Evolutionary conservation across 2,329 filamentous ascomycete species (phyloP).

Genomic region (Pochonia chlamydosporia): DNA sequence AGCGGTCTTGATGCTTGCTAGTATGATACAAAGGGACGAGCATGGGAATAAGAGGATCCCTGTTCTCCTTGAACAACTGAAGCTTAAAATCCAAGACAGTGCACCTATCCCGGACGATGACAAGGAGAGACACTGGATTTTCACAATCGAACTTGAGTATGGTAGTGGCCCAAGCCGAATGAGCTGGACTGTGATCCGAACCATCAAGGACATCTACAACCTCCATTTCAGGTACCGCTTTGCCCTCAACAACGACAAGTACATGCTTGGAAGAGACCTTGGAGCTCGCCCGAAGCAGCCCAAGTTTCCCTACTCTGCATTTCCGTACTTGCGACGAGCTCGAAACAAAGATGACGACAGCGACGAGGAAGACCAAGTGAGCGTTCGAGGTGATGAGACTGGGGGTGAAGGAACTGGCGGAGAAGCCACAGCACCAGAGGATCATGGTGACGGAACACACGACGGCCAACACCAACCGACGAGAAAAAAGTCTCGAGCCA

Average conservation of each 20-base stretch:
- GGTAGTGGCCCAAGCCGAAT: conserved; percentile 92
- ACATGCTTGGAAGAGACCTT: conserved; percentile 62
- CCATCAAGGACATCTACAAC: conserved; percentile 84
- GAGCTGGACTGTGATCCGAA: conserved; percentile 90
- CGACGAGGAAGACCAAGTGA: conserved; percentile 60
- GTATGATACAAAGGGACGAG: conserved; percentile 96
- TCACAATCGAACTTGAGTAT: conserved; percentile 91
- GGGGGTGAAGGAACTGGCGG: conserved; percentile 51
- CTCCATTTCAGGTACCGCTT: conserved; percentile 92
- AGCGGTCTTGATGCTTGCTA: conserved; percentile 88
- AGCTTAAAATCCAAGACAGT: conserved; percentile 80
- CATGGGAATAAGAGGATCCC: conserved; percentile 93
- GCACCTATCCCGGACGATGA: conserved; percentile 58
- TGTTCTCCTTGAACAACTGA: conserved; percentile 89
- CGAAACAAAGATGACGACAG: conserved; percentile 75
- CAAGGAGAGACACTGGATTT: conserved; percentile 70
- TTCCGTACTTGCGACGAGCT: conserved; percentile 81
- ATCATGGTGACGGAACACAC: conserved; percentile 47
- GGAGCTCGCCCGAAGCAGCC: conserved; percentile 74
- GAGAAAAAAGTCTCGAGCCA: conserved; percentile 47
- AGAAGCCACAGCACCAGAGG: conserved; percentile 32
- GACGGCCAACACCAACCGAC: conserved; percentile 24
- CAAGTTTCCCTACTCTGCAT: conserved; percentile 81
- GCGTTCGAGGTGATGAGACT: conserved; percentile 35
- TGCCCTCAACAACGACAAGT: conserved; percentile 76